phyloP scores from a whole-genome alignment of 352 stramenopile species.

The Phytopythium kandeliae region DNA sequence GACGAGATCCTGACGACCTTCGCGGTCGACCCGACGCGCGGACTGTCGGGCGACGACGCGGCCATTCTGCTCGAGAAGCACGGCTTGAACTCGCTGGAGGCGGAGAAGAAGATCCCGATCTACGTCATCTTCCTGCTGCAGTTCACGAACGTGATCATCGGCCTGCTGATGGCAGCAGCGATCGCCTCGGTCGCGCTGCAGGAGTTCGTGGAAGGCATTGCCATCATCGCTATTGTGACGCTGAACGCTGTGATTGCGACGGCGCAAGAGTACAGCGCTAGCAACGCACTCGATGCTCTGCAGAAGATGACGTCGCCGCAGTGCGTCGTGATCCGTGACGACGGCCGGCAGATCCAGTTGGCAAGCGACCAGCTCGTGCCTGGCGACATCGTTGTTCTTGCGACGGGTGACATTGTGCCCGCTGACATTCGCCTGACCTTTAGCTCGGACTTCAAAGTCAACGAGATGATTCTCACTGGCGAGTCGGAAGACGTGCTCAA shows the following conservation, averaged over 20 bases:
- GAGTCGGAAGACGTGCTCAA: slow-evolving; percentile 85
- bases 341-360: slow-evolving; percentile 40
- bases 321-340: slow-evolving; percentile 51
- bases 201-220: slow-evolving; percentile 62
- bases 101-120: slow-evolving; percentile 48
- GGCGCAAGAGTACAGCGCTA: slow-evolving; percentile 58
- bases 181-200: slow-evolving; percentile 57
- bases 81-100: slow-evolving; percentile 43
- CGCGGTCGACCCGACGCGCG: slow-evolving; percentile 29
- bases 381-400: slow-evolving; percentile 81
- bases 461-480: slow-evolving; percentile 94
- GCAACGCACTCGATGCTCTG: slow-evolving; percentile 61
- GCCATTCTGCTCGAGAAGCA: slow-evolving; percentile 28
- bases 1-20: slow-evolving; percentile 31
- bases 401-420: slow-evolving; percentile 91
- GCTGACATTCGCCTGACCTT: slow-evolving; percentile 87
- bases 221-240: slow-evolving; percentile 70
- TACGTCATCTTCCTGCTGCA: slow-evolving; percentile 67
- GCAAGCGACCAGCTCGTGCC: slow-evolving; percentile 55
- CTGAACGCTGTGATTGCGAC: slow-evolving; percentile 70
- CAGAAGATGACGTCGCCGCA: slow-evolving; percentile 70
- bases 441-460: slow-evolving; percentile 82
- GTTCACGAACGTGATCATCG: slow-evolving; percentile 78
- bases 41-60: slow-evolving; percentile 28
- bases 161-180: slow-evolving; percentile 46